Conservation (phyloP, 1,284 basidiomycete genomes). For the Porogramme epimiltina region DNA sequence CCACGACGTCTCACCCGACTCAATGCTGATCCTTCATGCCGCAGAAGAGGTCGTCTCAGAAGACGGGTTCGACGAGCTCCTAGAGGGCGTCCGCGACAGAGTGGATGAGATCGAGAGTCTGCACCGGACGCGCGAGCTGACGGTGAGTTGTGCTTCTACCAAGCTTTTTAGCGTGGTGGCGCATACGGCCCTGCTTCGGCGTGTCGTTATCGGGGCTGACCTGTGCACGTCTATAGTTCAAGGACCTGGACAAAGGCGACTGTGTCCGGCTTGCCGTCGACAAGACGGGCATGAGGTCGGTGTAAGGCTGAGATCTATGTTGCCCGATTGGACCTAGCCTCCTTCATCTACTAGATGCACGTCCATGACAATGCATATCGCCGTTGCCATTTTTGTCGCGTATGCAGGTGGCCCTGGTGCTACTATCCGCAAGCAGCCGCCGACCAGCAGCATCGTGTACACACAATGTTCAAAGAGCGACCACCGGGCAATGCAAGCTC, state of each 20-base stretch:
- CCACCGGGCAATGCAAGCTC: no score
- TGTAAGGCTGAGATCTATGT: constrained; percentile 13
- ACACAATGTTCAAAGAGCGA: no score
- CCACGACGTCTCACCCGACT: constrained; percentile 80
- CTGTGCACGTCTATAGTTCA: constrained; percentile 49
- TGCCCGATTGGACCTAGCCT: no score
- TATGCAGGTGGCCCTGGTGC: no score
- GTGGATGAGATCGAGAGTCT: constrained; percentile 77
- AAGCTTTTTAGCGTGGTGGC: not conserved
- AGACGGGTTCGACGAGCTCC: constrained; percentile 72
- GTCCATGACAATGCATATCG: no score
- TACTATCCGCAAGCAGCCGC: no score
- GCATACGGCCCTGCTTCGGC: not conserved
- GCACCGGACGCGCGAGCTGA: constrained; percentile 71
- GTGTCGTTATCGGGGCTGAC: not conserved
- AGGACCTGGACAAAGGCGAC: constrained; percentile 62
- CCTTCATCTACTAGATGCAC: not conserved
- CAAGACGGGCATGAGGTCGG: constrained; percentile 48
- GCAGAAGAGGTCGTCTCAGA: constrained; percentile 68
- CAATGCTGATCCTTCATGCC: constrained; percentile 71
- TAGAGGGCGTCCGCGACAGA: constrained; percentile 70
- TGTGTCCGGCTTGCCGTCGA: constrained; percentile 60
- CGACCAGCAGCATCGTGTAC: no score
- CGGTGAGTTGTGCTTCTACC: constrained; percentile 48
- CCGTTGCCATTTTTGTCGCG: no score